Percentiles rank a stretch among this genome's conserved stretches.
These are phyloP conservation scores for Pseudoturritis turrita DNA, from an alignment of 345 rosid species.

Conservation along the genomic window DNA sequence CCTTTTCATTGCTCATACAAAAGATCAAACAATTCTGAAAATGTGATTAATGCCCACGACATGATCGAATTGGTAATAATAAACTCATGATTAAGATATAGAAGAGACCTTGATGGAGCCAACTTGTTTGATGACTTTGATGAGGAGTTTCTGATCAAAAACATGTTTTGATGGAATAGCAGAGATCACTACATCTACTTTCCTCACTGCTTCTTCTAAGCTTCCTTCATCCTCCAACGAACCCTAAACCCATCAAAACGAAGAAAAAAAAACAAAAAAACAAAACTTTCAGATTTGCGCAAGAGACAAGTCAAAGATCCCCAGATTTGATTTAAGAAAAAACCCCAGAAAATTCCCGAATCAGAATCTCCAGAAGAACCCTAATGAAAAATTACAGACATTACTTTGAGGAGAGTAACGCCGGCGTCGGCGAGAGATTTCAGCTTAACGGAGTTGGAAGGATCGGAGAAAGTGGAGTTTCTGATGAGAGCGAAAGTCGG, in stretches of 20 bases:
- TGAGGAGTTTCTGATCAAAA: constrained; percentile 63
- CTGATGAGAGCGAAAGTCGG: constrained; percentile 62
- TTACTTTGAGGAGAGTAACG: constrained; percentile 55
- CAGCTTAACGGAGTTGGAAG: constrained; percentile 40
- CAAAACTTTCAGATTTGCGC: background rate
- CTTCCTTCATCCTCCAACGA: constrained; percentile 64
- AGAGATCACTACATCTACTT: constrained; percentile 76
- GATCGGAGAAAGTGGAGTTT: constrained; percentile 44
- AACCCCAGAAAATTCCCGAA: background rate
- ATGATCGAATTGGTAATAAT: background rate
- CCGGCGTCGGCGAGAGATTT: constrained; percentile 48
- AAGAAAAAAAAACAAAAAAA: background rate
- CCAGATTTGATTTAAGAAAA: background rate
- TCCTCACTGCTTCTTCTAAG: constrained; percentile 60
- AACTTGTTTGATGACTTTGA: constrained; percentile 49
- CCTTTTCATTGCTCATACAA: background rate
- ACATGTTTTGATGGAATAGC: constrained; percentile 61
- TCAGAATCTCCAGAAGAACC: background rate
- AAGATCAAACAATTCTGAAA: background rate
- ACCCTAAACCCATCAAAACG: constrained; percentile 40
- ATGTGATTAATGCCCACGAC: background rate
- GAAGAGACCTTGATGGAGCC: constrained; percentile 50
- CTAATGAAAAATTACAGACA: background rate
- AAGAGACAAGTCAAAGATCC: background rate
- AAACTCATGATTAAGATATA: background rate